Base-by-base conservation (phyloP, 1,139 yeast genomes). In the Kurtzmaniella quercitrusa region DNA sequence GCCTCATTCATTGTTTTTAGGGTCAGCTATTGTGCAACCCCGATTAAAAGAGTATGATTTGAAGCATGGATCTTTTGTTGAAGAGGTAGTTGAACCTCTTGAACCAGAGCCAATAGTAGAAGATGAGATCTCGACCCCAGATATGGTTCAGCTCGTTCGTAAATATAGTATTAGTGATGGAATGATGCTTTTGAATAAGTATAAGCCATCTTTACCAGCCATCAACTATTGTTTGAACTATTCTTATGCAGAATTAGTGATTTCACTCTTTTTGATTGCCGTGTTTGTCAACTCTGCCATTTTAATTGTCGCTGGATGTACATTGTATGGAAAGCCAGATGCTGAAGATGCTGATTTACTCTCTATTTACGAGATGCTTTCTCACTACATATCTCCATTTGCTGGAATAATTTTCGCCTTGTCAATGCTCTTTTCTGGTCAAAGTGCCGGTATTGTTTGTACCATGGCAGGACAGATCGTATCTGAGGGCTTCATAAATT, bases 401-500 rank as follows among this genome's bases (percentile, higher is more conserved):
- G 91, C 90, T 0, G 94, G 93, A 6, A 66, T 84, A 2, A 70
- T 85, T 1, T 85, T 85, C 65, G 89, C 87, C 10, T 66, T 85
- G 45, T 89, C 91, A 0, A 73, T 85, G 72, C 64, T 85, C 40
- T 84, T 84, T 51, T 81, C 90, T 3, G 91, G 93, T 15, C 87
- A 85, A 55, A 81, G 88, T 52, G 93, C 93, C 1, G 93, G 93
- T 25, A 81, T 85, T 17, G 89, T 85, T 2, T 85, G 93, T 60
- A 85, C 94, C 1, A 75, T 85, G 74, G 82, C 91, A 1, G 93
- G 93, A 2, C 91, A 85, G 62, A 81, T 85, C 60, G 85, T 85
- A 10, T 80, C 88, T 44, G 94, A 85, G 59, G 94, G 94, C 0
- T 85, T 85, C 55, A 66, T 85, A 40, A 78, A 84, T 49, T 85